phyloP scores from a whole-genome alignment of 768 basidiomycete genomes.

The Tylopilus sp. region DNA sequence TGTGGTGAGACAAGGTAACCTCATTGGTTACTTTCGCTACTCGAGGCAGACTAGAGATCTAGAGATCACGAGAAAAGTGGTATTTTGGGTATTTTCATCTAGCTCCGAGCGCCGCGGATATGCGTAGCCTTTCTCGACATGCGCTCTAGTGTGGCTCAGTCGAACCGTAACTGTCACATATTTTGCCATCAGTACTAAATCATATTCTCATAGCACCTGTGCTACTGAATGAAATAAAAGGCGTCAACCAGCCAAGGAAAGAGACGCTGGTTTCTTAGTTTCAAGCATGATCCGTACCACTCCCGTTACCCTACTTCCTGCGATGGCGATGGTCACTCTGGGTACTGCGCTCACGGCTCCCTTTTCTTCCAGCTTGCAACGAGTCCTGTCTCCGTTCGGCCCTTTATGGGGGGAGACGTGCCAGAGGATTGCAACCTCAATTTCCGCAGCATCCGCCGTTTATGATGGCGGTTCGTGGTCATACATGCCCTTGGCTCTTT shows the following conservation, averaged over 20 bases:
- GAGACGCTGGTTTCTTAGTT: too few relatives aligned
- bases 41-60: too few relatives aligned
- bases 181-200: not conserved
- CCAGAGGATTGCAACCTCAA: not conserved
- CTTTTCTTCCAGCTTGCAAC: not conserved
- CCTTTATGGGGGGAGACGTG: not conserved
- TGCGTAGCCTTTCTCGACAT: not conserved
- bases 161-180: not conserved
- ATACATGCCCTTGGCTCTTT: not conserved
- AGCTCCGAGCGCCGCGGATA: too few relatives aligned
- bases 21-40: too few relatives aligned
- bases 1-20: not conserved
- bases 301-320: too few relatives aligned
- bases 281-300: not conserved
- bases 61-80: too few relatives aligned
- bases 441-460: conserved; percentile 5
- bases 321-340: not conserved
- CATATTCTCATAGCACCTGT: too few relatives aligned
- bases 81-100: too few relatives aligned
- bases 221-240: not conserved
- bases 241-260: too few relatives aligned
- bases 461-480: not conserved
- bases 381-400: not conserved
- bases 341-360: not conserved
- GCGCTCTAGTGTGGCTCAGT: not conserved